Evolutionary conservation across 495 filamentous ascomycete genomes (phyloP), one percentile per base, ranked within the genome.

Genomic region (Xylaria intraflava): DNA sequence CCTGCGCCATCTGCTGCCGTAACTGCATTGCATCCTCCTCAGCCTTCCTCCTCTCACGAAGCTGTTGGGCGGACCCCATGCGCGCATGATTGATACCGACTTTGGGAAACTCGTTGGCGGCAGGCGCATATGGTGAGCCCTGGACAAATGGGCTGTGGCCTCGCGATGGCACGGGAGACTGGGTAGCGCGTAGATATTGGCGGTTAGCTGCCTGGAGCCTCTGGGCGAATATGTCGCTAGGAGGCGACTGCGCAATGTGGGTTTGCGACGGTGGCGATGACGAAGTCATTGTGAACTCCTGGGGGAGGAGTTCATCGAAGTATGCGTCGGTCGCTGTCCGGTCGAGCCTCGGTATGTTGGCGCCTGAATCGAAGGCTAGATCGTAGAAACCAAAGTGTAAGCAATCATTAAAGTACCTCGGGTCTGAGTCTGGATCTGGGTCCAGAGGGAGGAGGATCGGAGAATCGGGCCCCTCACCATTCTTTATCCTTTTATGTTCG

Each of bases 241-340:
- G 82, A 66, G 64, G 79, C 73, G 69, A 81, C 59, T 69, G 77
- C 56, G 69, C 74, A 27, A 61, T 67, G 62, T 41, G 36, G n/a
- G 72, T 74, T 60, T 59, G 61, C 61, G 69, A 60, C 64, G 79
- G 40, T 47, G 73, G 53, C 35, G 76, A 58, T 26, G 81, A 70
- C 30, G 81, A 73, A 58, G 80, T 78, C 65, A 80, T 71, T 51
- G 72, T 69, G 54, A 78, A 75, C 58, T 71, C 74, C 7, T 88
- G 84, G 57, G 84, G 88, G 78, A 85, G 96, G 1, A 96, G 79
- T 61, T 93, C 89, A 65, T 96, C 91, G 61, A 83, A 76, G 61
- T 86, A 90, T 26, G 87, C 78, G 62, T 95, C 90, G 8, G 89
- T 90, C 65, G 90, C 86, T 7, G 90, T 94, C 44, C 90, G 80